These are phyloP conservation scores for Podochytrium sp. DNA, from an alignment of 192 early-diverging fungal species.

Conservation along the genomic window DNA sequence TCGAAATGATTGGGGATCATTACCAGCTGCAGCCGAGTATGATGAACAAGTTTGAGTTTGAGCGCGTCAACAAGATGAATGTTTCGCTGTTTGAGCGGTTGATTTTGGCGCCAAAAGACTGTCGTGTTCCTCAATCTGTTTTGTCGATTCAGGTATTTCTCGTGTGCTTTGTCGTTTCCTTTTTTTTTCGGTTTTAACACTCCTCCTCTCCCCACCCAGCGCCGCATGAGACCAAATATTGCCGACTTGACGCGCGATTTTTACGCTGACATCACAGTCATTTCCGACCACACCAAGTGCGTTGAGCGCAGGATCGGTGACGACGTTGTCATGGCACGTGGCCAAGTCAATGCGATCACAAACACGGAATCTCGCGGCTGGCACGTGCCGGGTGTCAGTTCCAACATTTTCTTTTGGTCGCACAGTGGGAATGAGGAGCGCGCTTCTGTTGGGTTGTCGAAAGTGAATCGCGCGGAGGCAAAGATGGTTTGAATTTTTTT, in stretches of 20 bases:
- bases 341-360: neutral
- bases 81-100: conserved; percentile 44
- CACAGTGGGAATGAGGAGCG: conserved; percentile 25
- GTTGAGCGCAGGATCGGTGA: conserved; percentile 29
- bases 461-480: conserved; percentile 36
- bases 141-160: conserved; percentile 37
- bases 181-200: neutral
- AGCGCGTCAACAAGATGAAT: conserved; percentile 44
- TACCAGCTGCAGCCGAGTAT: conserved; percentile 38
- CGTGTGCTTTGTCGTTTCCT: neutral
- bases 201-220: too few relatives aligned
- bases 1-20: conserved; percentile 48
- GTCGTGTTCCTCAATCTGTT: conserved; percentile 32
- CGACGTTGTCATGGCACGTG: neutral
- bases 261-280: conserved; percentile 37
- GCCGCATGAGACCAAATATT: conserved; percentile 42
- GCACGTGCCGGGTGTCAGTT: conserved; percentile 34
- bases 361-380: conserved; percentile 26
- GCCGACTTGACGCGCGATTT: conserved; percentile 42
- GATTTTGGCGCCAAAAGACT: conserved; percentile 27
- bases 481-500: conserved; percentile 21
- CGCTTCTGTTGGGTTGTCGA: conserved; percentile 38
- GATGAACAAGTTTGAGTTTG: conserved; percentile 47
- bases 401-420: conserved; percentile 43
- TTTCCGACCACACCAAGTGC: conserved; percentile 28